phyloP scores from a whole-genome alignment of 192 early-diverging fungal species.

The Coemansia guatemalensis region DNA sequence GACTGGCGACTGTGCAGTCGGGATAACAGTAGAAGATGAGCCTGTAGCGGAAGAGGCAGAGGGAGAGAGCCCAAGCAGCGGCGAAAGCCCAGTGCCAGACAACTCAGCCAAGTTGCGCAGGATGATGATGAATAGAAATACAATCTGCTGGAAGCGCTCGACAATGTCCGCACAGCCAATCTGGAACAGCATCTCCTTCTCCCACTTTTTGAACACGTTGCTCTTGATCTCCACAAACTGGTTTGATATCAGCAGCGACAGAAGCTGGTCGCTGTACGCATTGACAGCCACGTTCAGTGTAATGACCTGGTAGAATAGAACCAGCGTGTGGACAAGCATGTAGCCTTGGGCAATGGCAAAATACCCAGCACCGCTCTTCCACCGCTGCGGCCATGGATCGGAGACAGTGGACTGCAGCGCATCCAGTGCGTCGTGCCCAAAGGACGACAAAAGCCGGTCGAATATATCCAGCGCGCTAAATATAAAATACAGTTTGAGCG shows the following conservation, averaged over 20 bases:
- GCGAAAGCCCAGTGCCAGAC: constrained; percentile 56
- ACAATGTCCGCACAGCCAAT: constrained; percentile 93
- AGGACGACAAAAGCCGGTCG: constrained; percentile 89
- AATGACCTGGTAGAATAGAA: constrained; percentile 94
- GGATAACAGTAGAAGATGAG: constrained; percentile 7
- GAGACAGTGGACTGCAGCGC: constrained; percentile 80
- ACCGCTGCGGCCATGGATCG: constrained; percentile 41
- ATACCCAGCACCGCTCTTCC: constrained; percentile 45
- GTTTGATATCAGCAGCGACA: constrained; percentile 92
- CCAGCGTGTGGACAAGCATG: constrained; percentile 86
- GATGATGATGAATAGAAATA: constrained; percentile 89
- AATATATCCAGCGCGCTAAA: constrained; percentile 94
- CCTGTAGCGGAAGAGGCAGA: constrained; percentile 6
- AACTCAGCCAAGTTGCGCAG: constrained; percentile 89
- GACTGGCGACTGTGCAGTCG: constrained; percentile 38
- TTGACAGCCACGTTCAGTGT: constrained; percentile 97
- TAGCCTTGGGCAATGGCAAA: constrained; percentile 81
- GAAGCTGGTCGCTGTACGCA: constrained; percentile 89
- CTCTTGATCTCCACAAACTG: constrained; percentile 99
- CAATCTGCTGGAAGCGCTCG: constrained; percentile 88
- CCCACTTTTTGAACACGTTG: constrained; percentile 95
- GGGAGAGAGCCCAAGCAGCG: constrained; percentile 33
- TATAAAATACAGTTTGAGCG: constrained; percentile 97
- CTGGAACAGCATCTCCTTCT: constrained; percentile 96
- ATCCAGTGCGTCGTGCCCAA: constrained; percentile 93